phyloP scores from a whole-genome alignment of 78 protist species.

The Corallochytrium limacisporum region DNA sequence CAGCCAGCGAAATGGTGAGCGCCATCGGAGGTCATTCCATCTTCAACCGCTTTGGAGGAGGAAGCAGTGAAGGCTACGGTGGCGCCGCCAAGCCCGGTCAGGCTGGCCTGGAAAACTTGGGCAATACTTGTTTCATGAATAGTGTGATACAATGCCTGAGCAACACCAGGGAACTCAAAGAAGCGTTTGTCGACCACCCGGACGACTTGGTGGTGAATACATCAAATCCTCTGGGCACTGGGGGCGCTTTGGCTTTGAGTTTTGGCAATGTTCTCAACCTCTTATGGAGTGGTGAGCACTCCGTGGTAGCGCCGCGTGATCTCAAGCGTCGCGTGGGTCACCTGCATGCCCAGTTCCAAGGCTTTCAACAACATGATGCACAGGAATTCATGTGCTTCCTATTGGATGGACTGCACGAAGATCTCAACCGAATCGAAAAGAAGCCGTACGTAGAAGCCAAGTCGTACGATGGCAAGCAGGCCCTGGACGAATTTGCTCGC shows the following conservation, averaged over 20 bases:
- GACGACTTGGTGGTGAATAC: not conserved
- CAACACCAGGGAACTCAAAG: constrained; percentile 12
- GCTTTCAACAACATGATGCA: constrained; percentile 8
- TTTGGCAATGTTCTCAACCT: not conserved
- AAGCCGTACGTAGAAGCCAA: constrained; percentile 20
- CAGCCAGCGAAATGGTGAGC: too few relatives aligned
- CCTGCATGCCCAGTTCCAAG: not conserved
- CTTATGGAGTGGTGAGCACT: not conserved
- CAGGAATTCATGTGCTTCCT: constrained; percentile 16
- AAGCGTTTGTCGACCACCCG: not conserved
- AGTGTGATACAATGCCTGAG: constrained; percentile 76
- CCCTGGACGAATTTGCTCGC: not conserved
- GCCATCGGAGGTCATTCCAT: too few relatives aligned
- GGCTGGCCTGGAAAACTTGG: constrained; percentile 23
- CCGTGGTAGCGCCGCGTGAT: not conserved
- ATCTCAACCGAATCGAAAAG: constrained; percentile 15
- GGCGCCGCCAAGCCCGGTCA: not conserved
- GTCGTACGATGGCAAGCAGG: not conserved
- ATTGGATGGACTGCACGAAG: constrained; percentile 50
- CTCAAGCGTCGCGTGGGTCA: not conserved
- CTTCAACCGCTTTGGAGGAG: too few relatives aligned
- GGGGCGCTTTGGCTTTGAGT: not conserved
- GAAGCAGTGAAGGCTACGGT: too few relatives aligned
- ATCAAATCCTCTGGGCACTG: not conserved
- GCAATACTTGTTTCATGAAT: constrained; percentile 90